Conservation (phyloP, 129 eudicot species). For the Helianthus tuberosus region DNA sequence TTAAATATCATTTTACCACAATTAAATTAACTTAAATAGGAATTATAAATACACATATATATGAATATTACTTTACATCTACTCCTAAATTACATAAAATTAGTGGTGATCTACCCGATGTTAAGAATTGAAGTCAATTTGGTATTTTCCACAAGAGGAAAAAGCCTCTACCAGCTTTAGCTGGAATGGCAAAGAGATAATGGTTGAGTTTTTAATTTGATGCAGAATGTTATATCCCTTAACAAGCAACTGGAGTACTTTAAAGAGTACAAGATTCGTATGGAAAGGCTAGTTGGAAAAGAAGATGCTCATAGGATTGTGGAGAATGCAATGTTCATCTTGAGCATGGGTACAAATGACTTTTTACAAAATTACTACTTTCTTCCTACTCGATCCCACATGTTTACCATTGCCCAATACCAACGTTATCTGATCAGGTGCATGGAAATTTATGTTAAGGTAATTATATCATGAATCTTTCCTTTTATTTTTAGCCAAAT, state of each 20-base stretch:
- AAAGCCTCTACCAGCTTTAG: no score
- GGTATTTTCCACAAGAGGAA: no score
- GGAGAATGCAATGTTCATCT: slow-evolving; percentile 40
- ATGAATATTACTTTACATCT: no score
- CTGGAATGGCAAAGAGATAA: neutral
- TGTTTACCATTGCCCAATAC: slow-evolving; percentile 57
- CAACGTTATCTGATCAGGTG: slow-evolving; percentile 50
- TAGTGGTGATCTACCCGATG: no score
- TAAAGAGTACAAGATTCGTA: slow-evolving; percentile 52
- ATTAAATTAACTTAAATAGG: no score
- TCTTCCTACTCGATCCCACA: slow-evolving; percentile 46
- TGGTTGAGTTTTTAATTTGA: neutral
- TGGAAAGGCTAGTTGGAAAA: slow-evolving; percentile 46
- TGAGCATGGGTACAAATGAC: slow-evolving; percentile 75
- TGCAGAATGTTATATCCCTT: slow-evolving; percentile 51
- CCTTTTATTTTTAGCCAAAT: neutral
- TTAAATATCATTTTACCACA: no score
- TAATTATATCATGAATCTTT: slow-evolving; percentile 23
- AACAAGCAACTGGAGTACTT: slow-evolving; percentile 63
- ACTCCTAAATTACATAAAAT: no score
- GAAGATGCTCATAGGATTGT: slow-evolving; percentile 30
- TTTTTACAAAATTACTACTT: slow-evolving; percentile 60
- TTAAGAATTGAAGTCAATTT: no score
- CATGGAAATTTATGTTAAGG: slow-evolving; percentile 54
- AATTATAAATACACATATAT: no score